Evolutionary conservation across 2,329 filamentous ascomycete species (phyloP).

Genomic region (Penicillium sp.): DNA sequence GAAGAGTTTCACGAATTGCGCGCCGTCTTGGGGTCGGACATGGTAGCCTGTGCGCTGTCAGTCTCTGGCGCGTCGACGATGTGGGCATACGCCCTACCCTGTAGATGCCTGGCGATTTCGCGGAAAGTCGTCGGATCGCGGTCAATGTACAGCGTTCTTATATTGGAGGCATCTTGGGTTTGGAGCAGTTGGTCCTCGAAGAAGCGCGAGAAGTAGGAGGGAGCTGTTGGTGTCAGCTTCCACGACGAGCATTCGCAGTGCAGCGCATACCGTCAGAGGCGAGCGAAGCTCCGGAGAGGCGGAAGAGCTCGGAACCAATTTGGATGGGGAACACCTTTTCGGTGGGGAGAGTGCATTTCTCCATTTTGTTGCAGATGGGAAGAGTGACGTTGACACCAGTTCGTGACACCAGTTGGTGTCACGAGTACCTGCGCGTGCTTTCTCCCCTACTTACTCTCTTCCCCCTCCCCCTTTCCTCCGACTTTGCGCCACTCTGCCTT

Average conservation of each 20-base stretch:
- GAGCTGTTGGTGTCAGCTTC: slow-evolving; percentile 66
- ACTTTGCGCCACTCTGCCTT: too few relatives aligned
- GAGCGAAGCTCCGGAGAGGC: slow-evolving; percentile 69
- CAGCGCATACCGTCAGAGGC: slow-evolving; percentile 64
- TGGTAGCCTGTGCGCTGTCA: slow-evolving; percentile 66
- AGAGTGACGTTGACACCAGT: background rate
- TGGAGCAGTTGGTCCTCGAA: slow-evolving; percentile 78
- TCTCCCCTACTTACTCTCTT: too few relatives aligned
- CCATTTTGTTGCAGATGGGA: slow-evolving; percentile 2
- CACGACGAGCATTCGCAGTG: background rate
- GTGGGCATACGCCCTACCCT: slow-evolving; percentile 52
- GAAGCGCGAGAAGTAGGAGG: slow-evolving; percentile 94
- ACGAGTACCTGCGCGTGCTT: background rate
- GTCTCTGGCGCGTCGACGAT: background rate
- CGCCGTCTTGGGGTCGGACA: slow-evolving; percentile 75
- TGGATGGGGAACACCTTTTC: slow-evolving; percentile 71
- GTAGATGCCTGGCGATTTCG: slow-evolving; percentile 86
- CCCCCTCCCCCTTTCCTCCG: too few relatives aligned
- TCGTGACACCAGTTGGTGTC: background rate
- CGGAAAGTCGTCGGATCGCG: slow-evolving; percentile 85
- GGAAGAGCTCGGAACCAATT: slow-evolving; percentile 69
- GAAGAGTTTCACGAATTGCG: slow-evolving; percentile 88
- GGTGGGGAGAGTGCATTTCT: slow-evolving; percentile 46
- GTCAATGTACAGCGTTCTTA: slow-evolving; percentile 91
- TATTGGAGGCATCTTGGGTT: slow-evolving; percentile 55